These are phyloP conservation scores for Fonsecaea monophora DNA, from an alignment of 2,329 filamentous ascomycete genomes.

Conservation along the genomic window DNA sequence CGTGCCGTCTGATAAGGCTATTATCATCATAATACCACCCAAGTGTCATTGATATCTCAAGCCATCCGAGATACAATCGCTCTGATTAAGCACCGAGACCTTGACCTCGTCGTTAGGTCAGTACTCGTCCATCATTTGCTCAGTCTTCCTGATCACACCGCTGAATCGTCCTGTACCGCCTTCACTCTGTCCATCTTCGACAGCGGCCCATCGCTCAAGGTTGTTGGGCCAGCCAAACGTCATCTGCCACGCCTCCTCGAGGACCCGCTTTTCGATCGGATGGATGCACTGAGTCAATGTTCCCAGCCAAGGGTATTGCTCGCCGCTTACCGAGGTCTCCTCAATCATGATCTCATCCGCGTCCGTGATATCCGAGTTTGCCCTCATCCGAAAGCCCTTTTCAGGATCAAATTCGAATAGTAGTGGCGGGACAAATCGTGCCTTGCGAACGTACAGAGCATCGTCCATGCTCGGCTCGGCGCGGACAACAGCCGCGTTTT, in stretches of 20 bases:
- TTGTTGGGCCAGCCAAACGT: conserved; percentile 41
- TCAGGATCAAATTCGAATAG: background rate
- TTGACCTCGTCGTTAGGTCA: background rate
- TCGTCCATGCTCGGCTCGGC: conserved; percentile 17
- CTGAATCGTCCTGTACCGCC: conserved; percentile 44
- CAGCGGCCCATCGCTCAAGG: conserved; percentile 36
- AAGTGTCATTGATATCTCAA: background rate
- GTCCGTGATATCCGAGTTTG: background rate
- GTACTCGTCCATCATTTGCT: background rate
- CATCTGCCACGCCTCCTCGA: conserved; percentile 42
- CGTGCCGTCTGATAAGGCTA: too few species aligned
- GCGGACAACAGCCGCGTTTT: conserved; percentile 40
- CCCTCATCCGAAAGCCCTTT: background rate
- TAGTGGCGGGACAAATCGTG: conserved; percentile 6
- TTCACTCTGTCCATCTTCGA: conserved; percentile 42
- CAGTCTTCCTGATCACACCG: conserved; percentile 34
- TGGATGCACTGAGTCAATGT: conserved; percentile 42
- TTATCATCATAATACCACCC: background rate
- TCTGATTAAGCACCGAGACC: background rate
- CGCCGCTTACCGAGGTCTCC: background rate
- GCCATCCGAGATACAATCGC: background rate
- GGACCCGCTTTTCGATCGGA: conserved; percentile 40
- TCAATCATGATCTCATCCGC: background rate
- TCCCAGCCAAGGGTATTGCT: conserved; percentile 38
- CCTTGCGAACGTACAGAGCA: conserved; percentile 30